phyloP scores from a whole-genome alignment of 106 monocot species.

The Cymbidium sinense region DNA sequence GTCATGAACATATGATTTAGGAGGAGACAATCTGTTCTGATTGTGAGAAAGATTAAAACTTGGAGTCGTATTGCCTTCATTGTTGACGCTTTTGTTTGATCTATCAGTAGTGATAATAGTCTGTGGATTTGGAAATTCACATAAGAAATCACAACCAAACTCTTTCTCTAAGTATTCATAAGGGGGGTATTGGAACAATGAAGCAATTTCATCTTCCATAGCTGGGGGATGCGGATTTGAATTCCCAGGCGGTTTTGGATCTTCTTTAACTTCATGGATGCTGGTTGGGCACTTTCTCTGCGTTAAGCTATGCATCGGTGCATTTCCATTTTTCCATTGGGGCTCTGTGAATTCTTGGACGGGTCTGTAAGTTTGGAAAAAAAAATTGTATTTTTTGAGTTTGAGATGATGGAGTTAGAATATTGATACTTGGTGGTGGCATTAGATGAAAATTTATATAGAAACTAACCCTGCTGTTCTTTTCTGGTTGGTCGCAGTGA shows the following conservation, averaged over 20 bases:
- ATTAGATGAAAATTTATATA: neutral
- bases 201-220: slow-evolving; percentile 35
- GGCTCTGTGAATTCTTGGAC: slow-evolving; percentile 59
- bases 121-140: slow-evolving; percentile 38
- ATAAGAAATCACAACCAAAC: slow-evolving; percentile 50
- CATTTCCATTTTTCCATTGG: slow-evolving; percentile 56
- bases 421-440: neutral
- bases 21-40: slow-evolving; percentile 27
- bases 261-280: slow-evolving; percentile 10
- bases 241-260: neutral
- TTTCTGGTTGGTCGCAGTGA: neutral
- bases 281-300: slow-evolving; percentile 14
- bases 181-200: slow-evolving; percentile 56
- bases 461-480: neutral
- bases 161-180: slow-evolving; percentile 70
- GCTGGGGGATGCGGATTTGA: neutral
- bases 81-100: neutral
- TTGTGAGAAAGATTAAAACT: neutral
- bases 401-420: too few relatives aligned
- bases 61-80: neutral
- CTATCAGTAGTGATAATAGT: neutral
- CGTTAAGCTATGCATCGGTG: slow-evolving; percentile 60
- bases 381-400: neutral
- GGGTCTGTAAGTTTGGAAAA: slow-evolving; percentile 11
- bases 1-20: slow-evolving; percentile 9